Base-by-base conservation (phyloP, 129 eudicot species). In the Arctium lappa region DNA sequence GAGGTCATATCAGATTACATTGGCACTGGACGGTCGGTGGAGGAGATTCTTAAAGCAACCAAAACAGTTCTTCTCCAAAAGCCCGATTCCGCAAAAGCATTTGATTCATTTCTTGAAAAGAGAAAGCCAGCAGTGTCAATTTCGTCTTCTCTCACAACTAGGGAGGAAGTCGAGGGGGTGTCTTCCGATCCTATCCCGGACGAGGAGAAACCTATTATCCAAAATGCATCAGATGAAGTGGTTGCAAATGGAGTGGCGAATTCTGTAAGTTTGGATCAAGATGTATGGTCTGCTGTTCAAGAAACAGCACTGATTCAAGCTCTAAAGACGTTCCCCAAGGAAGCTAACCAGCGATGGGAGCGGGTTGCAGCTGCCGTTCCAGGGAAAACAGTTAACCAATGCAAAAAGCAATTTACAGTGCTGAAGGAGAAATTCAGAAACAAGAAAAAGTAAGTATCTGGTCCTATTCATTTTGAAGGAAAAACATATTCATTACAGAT, bases 281-380 rank as follows among this genome's bases (percentile, higher is more conserved):
- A 93, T 73, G 60, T 30, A 50, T 95, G 99, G 97, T 93, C 99
- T 30, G 92, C 89, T 8, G 92, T 90, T 69, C 97, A 95, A 79
- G 99, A 89, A 82, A 89, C 87, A 65, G 97, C 99, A 1, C 81
- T 95, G 76, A 84, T 95, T 76, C 97, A 95, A 76, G 99, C 99
- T 13, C 84, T 92, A 22, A 95, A 95, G 86, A 91, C 97, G 5
- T 93, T 95, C 81, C 99, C 99, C 0, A 95, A 93, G 81, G 99
- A 95, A 37, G 82, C 91, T 34, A 84, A 74, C 85, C 97, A 95
- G 83, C 88, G 99, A 1, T 95, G 99, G 99, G 99, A 95, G 71
- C 85, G 97, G 40, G 92, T 95, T 53, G 99, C 99, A 6, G 85
- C 97, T 42, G 99, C 99, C 12, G 97, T 95, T 71, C 99, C 99